phyloP scores from a whole-genome alignment of 2,329 filamentous ascomycete genomes.

The Dothistroma septosporum region DNA sequence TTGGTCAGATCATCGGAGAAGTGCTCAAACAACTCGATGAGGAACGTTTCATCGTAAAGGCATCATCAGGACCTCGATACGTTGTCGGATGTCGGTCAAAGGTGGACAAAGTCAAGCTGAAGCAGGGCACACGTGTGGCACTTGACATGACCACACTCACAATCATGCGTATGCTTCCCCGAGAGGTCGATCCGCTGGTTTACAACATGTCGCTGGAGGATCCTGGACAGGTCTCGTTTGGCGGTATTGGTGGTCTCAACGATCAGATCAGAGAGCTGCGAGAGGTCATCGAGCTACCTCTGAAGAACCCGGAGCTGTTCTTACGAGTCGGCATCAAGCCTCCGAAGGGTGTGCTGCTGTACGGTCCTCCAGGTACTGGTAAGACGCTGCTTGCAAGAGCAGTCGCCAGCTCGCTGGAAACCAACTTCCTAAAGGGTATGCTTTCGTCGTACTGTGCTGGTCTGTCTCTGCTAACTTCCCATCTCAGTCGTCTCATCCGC shows the following conservation, averaged over 20 bases:
- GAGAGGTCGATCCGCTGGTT: conserved; percentile 95
- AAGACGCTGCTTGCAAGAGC: conserved; percentile 93
- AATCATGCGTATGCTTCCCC: conserved; percentile 98
- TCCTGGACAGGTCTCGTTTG: conserved; percentile 95
- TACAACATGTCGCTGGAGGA: conserved; percentile 99
- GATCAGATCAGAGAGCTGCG: conserved; percentile 96
- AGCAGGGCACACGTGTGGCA: conserved; percentile 95
- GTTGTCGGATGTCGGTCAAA: conserved; percentile 98
- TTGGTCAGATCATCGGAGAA: conserved; percentile 98
- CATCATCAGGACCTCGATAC: conserved; percentile 93
- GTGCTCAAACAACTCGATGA: conserved; percentile 98
- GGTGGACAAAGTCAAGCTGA: conserved; percentile 94
- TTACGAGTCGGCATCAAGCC: conserved; percentile 96
- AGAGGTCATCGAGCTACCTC: conserved; percentile 93
- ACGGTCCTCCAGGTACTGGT: conserved; percentile 92
- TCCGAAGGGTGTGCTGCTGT: conserved; percentile 92
- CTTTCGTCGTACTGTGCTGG: background rate
- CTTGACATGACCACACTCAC: conserved; percentile 99
- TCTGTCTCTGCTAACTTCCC: conserved; percentile 14
- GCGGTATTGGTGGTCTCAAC: conserved; percentile 93
- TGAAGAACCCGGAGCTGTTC: conserved; percentile 99
- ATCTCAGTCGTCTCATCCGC: conserved; percentile 86
- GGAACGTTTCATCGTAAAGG: conserved; percentile 98
- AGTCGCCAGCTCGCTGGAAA: conserved; percentile 93
- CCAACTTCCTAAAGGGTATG: conserved; percentile 93